Base-by-base conservation (phyloP, 441 rosid species). In the Mallotus japonicus region DNA sequence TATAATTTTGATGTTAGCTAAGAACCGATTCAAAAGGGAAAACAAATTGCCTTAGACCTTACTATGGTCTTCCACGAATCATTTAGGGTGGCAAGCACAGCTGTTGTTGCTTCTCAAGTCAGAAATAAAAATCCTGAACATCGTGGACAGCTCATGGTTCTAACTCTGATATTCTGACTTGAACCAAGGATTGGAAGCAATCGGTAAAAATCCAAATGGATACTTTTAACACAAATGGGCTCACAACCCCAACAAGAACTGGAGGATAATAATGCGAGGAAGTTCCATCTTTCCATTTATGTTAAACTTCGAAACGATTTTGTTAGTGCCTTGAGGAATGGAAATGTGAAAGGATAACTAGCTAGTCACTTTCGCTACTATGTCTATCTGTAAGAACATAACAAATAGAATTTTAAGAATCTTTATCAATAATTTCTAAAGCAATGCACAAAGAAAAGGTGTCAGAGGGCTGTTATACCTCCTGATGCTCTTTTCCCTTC, bases 311-410 rank as follows among this genome's bases (percentile, higher is more conserved):
- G 16, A 77, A 83, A 83, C 78, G 83, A 77, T 80, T 37, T 37
- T 77, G 84, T 79, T 79, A 78, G 82, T 71, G 71, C 79, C 79
- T 69, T 62, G 68, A 67, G 57, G 69, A 75, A 78, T 16, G 76
- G 70, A 53, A 61, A 60, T 16, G 62, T 68, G 55, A 16, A n/a
- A 60, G 5, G 72, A 65, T 68, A 73, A 49, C 32, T 40, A 51
- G 72, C 96, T 92, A 92, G 85, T 92, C 98, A 90, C 98, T 92
- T 69, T 89, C 97, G 79, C 97, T 87, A 76, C 88, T 82, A 74
- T 85, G 86, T 85, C 96, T 89, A 74, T 82, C 97, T 89, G 96
- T 20, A 80, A 8, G 1, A 53, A 54, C 49, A 75, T 32, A 71
- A 61, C 44, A 37, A 47, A 16, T 16, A 54, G 17, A 24, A 37